These are phyloP conservation scores for Amyloporia xantha DNA, from an alignment of 768 basidiomycete species.

Conservation along the genomic window DNA sequence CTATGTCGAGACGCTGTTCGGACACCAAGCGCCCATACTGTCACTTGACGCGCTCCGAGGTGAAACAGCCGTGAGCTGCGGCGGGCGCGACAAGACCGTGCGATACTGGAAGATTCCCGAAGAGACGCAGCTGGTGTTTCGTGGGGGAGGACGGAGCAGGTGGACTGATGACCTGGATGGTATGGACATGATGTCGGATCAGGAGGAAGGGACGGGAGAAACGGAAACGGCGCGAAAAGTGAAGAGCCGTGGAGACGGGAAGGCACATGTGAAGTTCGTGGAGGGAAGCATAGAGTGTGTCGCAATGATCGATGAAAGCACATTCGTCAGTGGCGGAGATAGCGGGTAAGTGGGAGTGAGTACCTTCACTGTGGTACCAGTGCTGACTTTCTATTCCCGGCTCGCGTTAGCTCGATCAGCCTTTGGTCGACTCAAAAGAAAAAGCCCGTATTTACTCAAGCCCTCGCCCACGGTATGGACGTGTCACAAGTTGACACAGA, in stretches of 20 bases:
- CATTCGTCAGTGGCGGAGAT: constrained; percentile 91
- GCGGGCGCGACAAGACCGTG: constrained; percentile 85
- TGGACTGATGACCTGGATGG: constrained; percentile 80
- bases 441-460: constrained; percentile 85
- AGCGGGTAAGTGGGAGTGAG: constrained; percentile 64
- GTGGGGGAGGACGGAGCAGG: constrained; percentile 86
- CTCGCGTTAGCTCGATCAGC: constrained; percentile 83
- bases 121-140: constrained; percentile 91
- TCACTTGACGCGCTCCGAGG: constrained; percentile 73
- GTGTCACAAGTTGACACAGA: constrained; percentile 66
- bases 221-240: constrained; percentile 23
- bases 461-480: constrained; percentile 83
- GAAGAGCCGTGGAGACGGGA: constrained; percentile 27
- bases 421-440: constrained; percentile 92
- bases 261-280: constrained; percentile 48
- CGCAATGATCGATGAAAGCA: constrained; percentile 92
- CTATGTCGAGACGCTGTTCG: constrained; percentile 94
- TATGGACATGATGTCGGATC: constrained; percentile 56
- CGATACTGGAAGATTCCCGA: constrained; percentile 97
- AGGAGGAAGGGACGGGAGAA: constrained; percentile 47
- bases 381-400: too few species aligned
- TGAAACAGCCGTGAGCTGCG: constrained; percentile 82
- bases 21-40: constrained; percentile 87
- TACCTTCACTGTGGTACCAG: not conserved
- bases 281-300: constrained; percentile 92